Evolutionary conservation across 208 protist species (phyloP), one percentile per base, ranked within the genome.

Genomic region (Leishmania turanica): DNA sequence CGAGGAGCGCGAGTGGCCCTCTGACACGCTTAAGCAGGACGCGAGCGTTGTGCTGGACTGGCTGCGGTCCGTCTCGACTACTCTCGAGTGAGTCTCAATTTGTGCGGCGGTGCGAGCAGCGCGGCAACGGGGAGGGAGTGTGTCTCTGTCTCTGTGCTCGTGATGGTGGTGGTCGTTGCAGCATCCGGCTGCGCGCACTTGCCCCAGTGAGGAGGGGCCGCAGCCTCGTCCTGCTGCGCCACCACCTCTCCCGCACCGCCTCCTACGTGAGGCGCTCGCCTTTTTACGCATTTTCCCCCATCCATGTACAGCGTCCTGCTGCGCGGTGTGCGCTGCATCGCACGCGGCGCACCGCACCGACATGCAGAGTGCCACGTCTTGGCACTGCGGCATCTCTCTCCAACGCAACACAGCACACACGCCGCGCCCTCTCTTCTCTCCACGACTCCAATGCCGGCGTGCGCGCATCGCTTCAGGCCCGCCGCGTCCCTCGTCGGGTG

Each of bases 21-120:
- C 82, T 24, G 69, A 73, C 1, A 51, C 88, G 6, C 56, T 77
- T 21, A 45, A 86, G 53, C 65, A 45, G 21, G 87, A 96, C 69
- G 90, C 87, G 7, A 83, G 87, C 8, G 75, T 78, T 34, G 90
- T 94, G 72, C 80, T 89, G 45, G 65, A 82, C 31, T 96, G 90
- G 90, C 75, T 94, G 51, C 80, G 69, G 9, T 78, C 82, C 37
- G 65, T 82, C 42, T 65, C 60, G 6, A 88, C 86, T 1, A 71
- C 75, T 31, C 80, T 93, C 51, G 89, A 92, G 24, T 77, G 42
- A 64, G 31, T 45, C 13, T 31, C 31, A 1, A 62, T 51, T 51
- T 3, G 42, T 53, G 68, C 8, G 42, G 42, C 68, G 42, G 27
- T 51, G 47, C 70, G 11, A 56, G 27, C 31, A 51, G 19, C 11